Evolutionary conservation across 176 grass and related monocot species (phyloP), one percentile per base, ranked within the genome.

Genomic region (Poa annua): DNA sequence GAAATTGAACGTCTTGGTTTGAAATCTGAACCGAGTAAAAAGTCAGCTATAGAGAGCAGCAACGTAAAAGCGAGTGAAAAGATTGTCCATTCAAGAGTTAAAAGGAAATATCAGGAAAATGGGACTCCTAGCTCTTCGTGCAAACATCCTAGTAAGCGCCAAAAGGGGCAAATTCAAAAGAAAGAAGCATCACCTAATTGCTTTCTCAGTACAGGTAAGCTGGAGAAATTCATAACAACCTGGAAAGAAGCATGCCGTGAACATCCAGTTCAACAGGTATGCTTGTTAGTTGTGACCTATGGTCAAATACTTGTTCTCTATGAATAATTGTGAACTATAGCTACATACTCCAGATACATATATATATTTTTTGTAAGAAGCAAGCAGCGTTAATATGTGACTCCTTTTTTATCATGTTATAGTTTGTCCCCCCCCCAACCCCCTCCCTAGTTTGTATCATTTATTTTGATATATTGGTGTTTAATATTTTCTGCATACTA

Each of bases 191-290:
- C 32, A 6, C 44, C 81, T 25, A 76, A 82, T 76, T 86, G 91
- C 79, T 78, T 63, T 41, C 54, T 95, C 8, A 86, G 62, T 65
- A 87, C 47, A 52, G 83, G 64, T 77, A 85, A 91, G 64, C 79
- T 98, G 79, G 89, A 95, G 63, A 93, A 91, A 77, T 98, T 98
- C 82, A 90, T 95, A 68, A 89, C 96, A 56, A 98, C 88, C 57
- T 98, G 96, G 95, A 98, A 93, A 85, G 92, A 98, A 88, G 84
- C 92, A 79, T 98, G 96, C 55, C 65, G 69, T 76, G 87, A 91
- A 66, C 90, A 91, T 88, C 81, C 91, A 52, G 82, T 93, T 82
- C 54, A 84, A 68, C 83, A 98, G 96, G 96, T 98, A 91, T 61
- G 35, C 56, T 59, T 81, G 80, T 13, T 47, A 45, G 39, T 42